Conservation (phyloP, 2,329 filamentous ascomycete species). For the Epichloe hybrida region DNA sequence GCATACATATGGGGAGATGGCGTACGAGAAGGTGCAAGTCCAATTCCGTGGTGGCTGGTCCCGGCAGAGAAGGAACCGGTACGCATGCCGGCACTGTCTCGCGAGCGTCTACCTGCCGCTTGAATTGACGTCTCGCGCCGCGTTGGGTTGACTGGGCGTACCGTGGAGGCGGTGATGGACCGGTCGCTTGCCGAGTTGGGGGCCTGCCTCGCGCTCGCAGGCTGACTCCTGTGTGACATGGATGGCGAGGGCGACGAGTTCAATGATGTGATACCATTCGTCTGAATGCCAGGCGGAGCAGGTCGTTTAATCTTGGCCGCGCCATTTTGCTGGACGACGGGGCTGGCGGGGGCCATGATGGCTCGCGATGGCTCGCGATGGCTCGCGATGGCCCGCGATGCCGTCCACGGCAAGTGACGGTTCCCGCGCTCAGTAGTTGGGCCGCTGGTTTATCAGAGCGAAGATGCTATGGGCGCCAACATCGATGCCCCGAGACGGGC, state of each 20-base stretch:
- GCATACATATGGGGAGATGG: neutral
- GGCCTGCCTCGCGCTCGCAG: slow-evolving; percentile 28
- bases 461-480: slow-evolving; percentile 3
- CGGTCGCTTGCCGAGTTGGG: slow-evolving; percentile 22
- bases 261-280: slow-evolving; percentile 45
- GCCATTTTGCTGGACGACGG: slow-evolving; percentile 29
- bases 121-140: slow-evolving; percentile 42
- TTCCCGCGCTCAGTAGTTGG: slow-evolving; percentile 2
- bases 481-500: slow-evolving; percentile 7
- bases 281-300: slow-evolving; percentile 50
- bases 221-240: slow-evolving; percentile 41
- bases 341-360: slow-evolving; percentile 43
- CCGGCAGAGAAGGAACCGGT: slow-evolving; percentile 35
- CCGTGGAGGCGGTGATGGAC: slow-evolving; percentile 25
- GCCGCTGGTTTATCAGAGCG: neutral
- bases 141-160: slow-evolving; percentile 41
- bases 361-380: slow-evolving; percentile 4
- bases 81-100: slow-evolving; percentile 36
- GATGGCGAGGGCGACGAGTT: slow-evolving; percentile 47
- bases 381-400: slow-evolving; percentile 4
- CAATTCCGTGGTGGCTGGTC: slow-evolving; percentile 21
- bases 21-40: slow-evolving; percentile 40
- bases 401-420: slow-evolving; percentile 2
- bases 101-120: slow-evolving; percentile 31
- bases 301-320: slow-evolving; percentile 54